Conservation (phyloP, 768 basidiomycete species). For the Austroboletus eburneus region DNA sequence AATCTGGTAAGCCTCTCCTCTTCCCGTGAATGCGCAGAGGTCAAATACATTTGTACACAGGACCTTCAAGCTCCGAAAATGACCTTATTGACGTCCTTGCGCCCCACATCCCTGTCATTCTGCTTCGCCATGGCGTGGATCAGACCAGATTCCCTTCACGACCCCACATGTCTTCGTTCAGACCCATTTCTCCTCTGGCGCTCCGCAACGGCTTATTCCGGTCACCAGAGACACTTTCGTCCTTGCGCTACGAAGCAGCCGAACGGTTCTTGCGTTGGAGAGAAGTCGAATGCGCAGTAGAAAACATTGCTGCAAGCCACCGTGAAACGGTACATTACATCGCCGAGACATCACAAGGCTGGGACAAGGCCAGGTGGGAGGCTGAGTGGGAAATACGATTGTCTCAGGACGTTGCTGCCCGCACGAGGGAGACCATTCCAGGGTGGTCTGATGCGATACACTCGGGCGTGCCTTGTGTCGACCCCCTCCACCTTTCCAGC, state of each 20-base stretch:
- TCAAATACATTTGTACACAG: slow-evolving; percentile 10
- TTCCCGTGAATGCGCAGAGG: slow-evolving; percentile 4
- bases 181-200: slow-evolving; percentile 45
- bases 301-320: slow-evolving; percentile 35
- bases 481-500: slow-evolving; percentile 66
- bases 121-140: slow-evolving; percentile 42
- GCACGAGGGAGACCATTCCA: slow-evolving; percentile 38
- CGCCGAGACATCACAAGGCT: slow-evolving; percentile 29
- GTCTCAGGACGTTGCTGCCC: slow-evolving; percentile 57
- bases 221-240: slow-evolving; percentile 55
- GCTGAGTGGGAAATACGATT: slow-evolving; percentile 57
- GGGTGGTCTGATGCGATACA: slow-evolving; percentile 12
- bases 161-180: slow-evolving; percentile 50
- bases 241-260: slow-evolving; percentile 58
- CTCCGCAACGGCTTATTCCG: slow-evolving; percentile 61
- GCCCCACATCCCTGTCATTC: slow-evolving; percentile 53
- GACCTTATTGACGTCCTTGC: slow-evolving; percentile 47
- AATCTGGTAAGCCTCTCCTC: slow-evolving; percentile 37
- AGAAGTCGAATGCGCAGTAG: slow-evolving; percentile 58
- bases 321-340: slow-evolving; percentile 22
- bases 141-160: slow-evolving; percentile 28
- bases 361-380: slow-evolving; percentile 67
- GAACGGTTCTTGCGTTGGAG: slow-evolving; percentile 72
- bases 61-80: slow-evolving; percentile 35
- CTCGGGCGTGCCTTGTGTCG: slow-evolving; percentile 37